These are phyloP conservation scores for Penicillium sp. DNA, from an alignment of 2,329 filamentous ascomycete genomes.

Conservation along the genomic window DNA sequence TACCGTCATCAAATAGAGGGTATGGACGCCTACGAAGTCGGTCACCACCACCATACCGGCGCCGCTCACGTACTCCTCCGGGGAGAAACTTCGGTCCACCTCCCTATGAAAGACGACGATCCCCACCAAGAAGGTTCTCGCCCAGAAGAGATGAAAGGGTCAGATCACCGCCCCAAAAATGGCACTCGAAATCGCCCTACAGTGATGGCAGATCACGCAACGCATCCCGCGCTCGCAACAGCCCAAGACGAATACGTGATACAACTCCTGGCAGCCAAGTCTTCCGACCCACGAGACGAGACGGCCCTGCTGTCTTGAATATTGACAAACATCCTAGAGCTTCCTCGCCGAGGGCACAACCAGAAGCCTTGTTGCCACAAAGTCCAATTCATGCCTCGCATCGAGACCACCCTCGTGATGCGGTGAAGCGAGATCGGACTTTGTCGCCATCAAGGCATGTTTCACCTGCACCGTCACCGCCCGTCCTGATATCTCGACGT, in stretches of 20 bases:
- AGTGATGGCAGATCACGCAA: conserved; percentile 33
- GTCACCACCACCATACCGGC: conserved; percentile 42
- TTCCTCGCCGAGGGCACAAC: conserved; percentile 25
- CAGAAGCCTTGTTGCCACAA: conserved; percentile 49
- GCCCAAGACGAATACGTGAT: conserved; percentile 39
- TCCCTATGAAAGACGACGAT: conserved; percentile 37
- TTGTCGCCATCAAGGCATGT: conserved; percentile 45
- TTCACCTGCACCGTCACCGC: conserved; percentile 52
- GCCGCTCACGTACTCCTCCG: conserved; percentile 45
- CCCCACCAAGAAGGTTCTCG: conserved; percentile 43
- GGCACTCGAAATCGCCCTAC: conserved; percentile 45
- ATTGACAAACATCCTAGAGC: conserved; percentile 31
- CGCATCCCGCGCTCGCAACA: conserved; percentile 33
- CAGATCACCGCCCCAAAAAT: conserved; percentile 39
- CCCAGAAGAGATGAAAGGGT: conserved; percentile 42
- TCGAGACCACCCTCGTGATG: conserved; percentile 48
- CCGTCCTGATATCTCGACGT: conserved; percentile 58
- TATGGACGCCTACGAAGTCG: conserved; percentile 44
- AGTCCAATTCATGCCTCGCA: conserved; percentile 55
- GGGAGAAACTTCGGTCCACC: conserved; percentile 36
- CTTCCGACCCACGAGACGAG: conserved; percentile 35
- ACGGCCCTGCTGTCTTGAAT: conserved; percentile 32
- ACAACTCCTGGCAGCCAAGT: conserved; percentile 37
- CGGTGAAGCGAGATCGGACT: conserved; percentile 51
- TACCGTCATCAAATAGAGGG: conserved; percentile 35